Base-by-base conservation (phyloP, 495 filamentous ascomycete genomes). In the Penicillium desertorum region DNA sequence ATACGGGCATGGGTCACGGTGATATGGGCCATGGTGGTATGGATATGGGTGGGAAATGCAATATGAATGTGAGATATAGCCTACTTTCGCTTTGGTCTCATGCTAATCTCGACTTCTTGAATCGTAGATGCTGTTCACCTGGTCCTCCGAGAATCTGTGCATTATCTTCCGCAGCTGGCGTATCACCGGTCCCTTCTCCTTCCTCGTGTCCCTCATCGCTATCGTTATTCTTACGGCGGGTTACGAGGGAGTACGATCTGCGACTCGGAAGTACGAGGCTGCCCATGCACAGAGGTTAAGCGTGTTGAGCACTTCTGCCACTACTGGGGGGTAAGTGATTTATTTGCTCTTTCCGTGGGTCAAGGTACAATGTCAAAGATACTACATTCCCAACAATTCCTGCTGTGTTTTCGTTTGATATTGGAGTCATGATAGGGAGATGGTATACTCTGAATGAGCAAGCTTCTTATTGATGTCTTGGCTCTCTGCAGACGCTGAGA, bases 91-190 rank as follows among this genome's bases (percentile, higher is more conserved):
- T n/a, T 29, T 27, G 12, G 54, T 56, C 12, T 19, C 37, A 56
- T 36, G 44, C 56, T 56, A 46, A 54, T 36, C 2, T 45, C 19
- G 5, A 29, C 17, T 17, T 8, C 22, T 1, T 34, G 30, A 16
- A n/a, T 29, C 17, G 14, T 59, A 95, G 90, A 98, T 96, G 93
- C 83, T 97, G 34, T 98, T 98, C 74, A 98, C 91, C 51, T 98
- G 94, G 95, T 81, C 88, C 63, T 92, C 91, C 17, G 79, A 83
- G 45, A 84, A 97, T 72, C 88, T 98, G 57, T 98, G 94, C 81
- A 92, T 98, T 67, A 81, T 98, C 73, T 98, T 97, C 80, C 85
- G 79, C 61, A 83, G 85, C 75, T 98, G 94, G 94, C 94, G 87
- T 67, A 77, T 98, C 71, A 82, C 76, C 50, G 85, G 83, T 41